Evolutionary conservation across 176 grass and related monocot species (phyloP).

Genomic region (Thinopyrum elongatum): DNA sequence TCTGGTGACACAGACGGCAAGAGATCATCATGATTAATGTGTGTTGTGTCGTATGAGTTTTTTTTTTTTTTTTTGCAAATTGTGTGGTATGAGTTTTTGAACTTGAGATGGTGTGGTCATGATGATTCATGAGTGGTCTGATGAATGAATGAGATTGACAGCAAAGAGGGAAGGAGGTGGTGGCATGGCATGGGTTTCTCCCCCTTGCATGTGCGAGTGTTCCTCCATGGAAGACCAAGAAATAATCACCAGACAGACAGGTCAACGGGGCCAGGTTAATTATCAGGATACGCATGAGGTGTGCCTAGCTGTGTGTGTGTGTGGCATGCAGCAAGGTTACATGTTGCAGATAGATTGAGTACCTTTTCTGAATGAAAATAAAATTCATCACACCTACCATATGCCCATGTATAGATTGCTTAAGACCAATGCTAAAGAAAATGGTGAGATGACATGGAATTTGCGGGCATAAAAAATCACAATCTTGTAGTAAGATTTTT

Average conservation of each 20-base stretch:
- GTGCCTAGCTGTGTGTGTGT: not conserved
- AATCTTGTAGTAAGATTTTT: not conserved
- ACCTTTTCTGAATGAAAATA: too few species aligned
- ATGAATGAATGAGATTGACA: not conserved
- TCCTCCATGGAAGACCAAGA: not conserved
- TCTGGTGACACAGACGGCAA: not conserved
- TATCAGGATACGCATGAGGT: not conserved
- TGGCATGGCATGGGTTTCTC: not conserved
- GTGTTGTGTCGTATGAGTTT: not conserved
- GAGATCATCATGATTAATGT: not conserved
- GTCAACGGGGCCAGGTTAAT: not conserved
- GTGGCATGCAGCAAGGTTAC: not conserved
- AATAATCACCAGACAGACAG: not conserved
- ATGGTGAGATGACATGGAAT: too few species aligned
- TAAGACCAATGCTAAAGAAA: not conserved
- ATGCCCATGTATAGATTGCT: not conserved
- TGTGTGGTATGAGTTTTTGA: not conserved
- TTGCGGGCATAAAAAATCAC: not conserved
- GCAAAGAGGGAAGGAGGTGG: not conserved
- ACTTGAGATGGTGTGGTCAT: not conserved
- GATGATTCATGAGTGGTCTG: not conserved
- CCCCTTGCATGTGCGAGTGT: not conserved
- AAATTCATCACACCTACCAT: not conserved
- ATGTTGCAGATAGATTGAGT: not conserved
- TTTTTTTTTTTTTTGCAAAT: too few species aligned